Evolutionary conservation across 2,329 filamentous ascomycete genomes (phyloP), one percentile per base, ranked within the genome.

Genomic region (Sporothrix sp.): DNA sequence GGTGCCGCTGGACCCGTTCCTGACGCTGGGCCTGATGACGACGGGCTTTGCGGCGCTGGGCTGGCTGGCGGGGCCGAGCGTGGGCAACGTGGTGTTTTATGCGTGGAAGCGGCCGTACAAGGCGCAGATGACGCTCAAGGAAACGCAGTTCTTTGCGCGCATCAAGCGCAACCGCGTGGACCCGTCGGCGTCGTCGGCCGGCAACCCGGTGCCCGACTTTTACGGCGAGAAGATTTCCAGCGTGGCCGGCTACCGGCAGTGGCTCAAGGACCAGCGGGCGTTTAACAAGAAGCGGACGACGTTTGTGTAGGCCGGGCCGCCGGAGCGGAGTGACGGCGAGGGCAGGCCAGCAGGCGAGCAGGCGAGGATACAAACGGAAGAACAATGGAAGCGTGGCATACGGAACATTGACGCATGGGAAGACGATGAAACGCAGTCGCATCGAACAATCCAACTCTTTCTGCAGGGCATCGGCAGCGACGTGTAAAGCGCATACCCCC

Each of bases 171-270:
- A 93, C 71, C 82, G 93, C 23, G 91, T 95, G 55, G 91, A 98
- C 65, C 91, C 93, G 3, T 85, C 83, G 14, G 84, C 85, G 49
- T 94, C 89, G 56, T 95, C 87, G 36, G 83, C 93, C 59, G 80
- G 87, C 48, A 97, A 97, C 71, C 93, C 93, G 16, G 87, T 95
- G 1, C 90, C 91, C 38, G 93, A 98, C 66, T 98, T 95, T 70
- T 98, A 98, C 63, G 93, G 93, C 61, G 93, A 98, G 72, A 97
- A 96, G 20, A 95, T 98, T 61, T 87, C 86, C 47, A 95, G 89
- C 61, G 88, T 97, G 20, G 76, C 82, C 49, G 90, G 87, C 42
- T 98, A 97, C 67, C 76, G 93, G 61, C 84, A 88, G 66, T 98
- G 93, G 93, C 71, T 98, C 62, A 97, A 95, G 75, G 93, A 98